Percentiles rank a stretch among this genome's conserved stretches.
These are phyloP conservation scores for Chernovozyma sophiae-reginae DNA, from an alignment of 1,139 yeast species.

Conservation along the genomic window DNA sequence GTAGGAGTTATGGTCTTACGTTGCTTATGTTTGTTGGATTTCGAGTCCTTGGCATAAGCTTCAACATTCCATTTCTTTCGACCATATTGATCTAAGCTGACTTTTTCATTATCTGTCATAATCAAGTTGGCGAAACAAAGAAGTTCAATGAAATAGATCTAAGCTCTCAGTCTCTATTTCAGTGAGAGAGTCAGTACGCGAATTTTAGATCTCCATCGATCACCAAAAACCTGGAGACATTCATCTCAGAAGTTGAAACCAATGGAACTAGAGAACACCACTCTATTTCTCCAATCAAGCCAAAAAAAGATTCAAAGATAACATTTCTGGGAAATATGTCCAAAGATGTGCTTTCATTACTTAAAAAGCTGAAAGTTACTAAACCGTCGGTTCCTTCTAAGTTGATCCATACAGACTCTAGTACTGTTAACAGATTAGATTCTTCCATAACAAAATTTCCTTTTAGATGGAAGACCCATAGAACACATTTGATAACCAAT, in stretches of 20 bases:
- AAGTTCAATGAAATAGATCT: too few relatives aligned
- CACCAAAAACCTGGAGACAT: too few relatives aligned
- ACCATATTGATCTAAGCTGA: conserved; percentile 48
- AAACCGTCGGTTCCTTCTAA: conserved; percentile 4
- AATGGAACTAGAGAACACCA: too few relatives aligned
- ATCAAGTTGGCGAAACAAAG: conserved; percentile 1
- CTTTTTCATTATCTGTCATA: conserved; percentile 10
- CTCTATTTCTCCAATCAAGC: too few relatives aligned
- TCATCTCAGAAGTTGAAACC: too few relatives aligned
- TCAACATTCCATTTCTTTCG: conserved; percentile 69
- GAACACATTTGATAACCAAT: conserved; percentile 33
- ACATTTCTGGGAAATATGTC: conserved; percentile 2
- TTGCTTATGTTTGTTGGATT: conserved; percentile 15
- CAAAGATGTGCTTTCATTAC: conserved; percentile 9
- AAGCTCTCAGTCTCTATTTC: too few relatives aligned
- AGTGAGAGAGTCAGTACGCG: too few relatives aligned
- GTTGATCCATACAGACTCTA: neutral
- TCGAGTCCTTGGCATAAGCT: conserved; percentile 52
- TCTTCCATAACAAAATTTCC: neutral
- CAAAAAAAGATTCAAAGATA: too few relatives aligned
- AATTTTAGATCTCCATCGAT: too few relatives aligned
- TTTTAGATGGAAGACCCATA: conserved; percentile 21
- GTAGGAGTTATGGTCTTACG: conserved; percentile 3
- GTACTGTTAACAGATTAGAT: neutral
- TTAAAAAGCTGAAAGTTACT: conserved; percentile 8